Evolutionary conservation across 2,329 filamentous ascomycete species (phyloP), one percentile per base, ranked within the genome.

Genomic region (Scopulariopsis brevicaulis): DNA sequence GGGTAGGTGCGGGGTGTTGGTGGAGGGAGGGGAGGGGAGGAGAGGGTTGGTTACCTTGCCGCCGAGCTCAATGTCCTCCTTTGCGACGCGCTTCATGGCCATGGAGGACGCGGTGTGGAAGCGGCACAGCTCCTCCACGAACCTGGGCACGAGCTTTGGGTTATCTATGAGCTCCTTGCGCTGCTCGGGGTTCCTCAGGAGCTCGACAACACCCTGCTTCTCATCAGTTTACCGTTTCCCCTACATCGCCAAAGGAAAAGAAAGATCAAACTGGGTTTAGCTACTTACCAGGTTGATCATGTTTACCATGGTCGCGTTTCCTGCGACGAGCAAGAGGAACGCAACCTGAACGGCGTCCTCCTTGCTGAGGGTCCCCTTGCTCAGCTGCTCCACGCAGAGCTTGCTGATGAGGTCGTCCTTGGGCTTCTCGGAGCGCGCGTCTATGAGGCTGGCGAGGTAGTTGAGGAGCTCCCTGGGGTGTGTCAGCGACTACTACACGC

Each of bases 231-330:
- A 3, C 18, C 4, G 12, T 10, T 3, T 15, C 5, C 37, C 37
- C 4, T 32, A 4, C 28, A 32, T 8, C 4, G 4, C 28, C 28
- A 32, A 4, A 8, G 28, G 28, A 32, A 32, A n/a, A n/a, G n/a
- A n/a, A n/a, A n/a, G n/a, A n/a, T n/a, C n/a, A n/a, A n/a, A n/a
- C n/a, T n/a, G n/a, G n/a, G n/a, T n/a, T n/a, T n/a, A n/a, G n/a
- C n/a, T 32, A 32, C 66, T n/a, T 59, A 73, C 74, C 35, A 78
- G 66, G 1, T 71, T 68, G 58, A 79, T 78, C 72, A 76, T 79
- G 63, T 73, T 78, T 4, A 79, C 72, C 73, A 79, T 76, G 0
- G 77, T 78, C 0, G 77, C 77, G 43, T 79, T 80, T 2, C 77
- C 77, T 0, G 77, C 76, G 1, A 78, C 76, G 1, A 80, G 70